A percentile compares a stretch with the other conserved stretches of the same genome.
phyloP scores from a whole-genome alignment of 305 asterid species.

The Solanum hybrid region DNA sequence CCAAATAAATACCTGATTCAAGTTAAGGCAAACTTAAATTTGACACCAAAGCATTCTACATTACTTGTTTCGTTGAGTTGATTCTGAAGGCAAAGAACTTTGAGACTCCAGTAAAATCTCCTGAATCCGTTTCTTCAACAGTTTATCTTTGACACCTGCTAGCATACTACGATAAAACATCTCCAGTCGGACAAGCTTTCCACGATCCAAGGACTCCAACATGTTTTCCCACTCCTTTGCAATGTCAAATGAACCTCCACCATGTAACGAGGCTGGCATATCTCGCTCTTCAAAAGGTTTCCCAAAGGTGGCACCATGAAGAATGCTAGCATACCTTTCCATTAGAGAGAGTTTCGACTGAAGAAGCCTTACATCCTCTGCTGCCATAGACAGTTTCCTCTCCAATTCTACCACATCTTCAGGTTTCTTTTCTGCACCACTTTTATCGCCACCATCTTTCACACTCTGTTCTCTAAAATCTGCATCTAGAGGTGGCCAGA shows the following conservation, averaged over 20 bases:
- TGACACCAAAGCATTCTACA: neutral
- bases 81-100: conserved; percentile 11
- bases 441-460: conserved; percentile 1
- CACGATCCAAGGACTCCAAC: conserved; percentile 67
- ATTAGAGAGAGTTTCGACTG: conserved; percentile 36
- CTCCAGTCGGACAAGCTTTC: conserved; percentile 53
- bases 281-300: conserved; percentile 57
- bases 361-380: conserved; percentile 60
- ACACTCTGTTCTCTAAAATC: conserved; percentile 25
- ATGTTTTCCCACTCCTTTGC: conserved; percentile 77
- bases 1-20: neutral
- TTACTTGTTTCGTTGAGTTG: neutral
- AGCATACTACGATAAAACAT: conserved; percentile 68
- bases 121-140: conserved; percentile 61
- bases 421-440: conserved; percentile 19
- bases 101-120: conserved; percentile 58
- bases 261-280: conserved; percentile 37
- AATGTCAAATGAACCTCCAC: conserved; percentile 43
- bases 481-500: conserved; percentile 57
- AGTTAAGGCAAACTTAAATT: neutral
- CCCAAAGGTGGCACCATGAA: conserved; percentile 76
- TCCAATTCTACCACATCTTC: conserved; percentile 36
- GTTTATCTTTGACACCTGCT: conserved; percentile 69
- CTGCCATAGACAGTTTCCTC: conserved; percentile 34
- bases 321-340: conserved; percentile 68